These are phyloP conservation scores for Eutrema salsugineum DNA, from an alignment of 441 rosid genomes.

Conservation along the genomic window DNA sequence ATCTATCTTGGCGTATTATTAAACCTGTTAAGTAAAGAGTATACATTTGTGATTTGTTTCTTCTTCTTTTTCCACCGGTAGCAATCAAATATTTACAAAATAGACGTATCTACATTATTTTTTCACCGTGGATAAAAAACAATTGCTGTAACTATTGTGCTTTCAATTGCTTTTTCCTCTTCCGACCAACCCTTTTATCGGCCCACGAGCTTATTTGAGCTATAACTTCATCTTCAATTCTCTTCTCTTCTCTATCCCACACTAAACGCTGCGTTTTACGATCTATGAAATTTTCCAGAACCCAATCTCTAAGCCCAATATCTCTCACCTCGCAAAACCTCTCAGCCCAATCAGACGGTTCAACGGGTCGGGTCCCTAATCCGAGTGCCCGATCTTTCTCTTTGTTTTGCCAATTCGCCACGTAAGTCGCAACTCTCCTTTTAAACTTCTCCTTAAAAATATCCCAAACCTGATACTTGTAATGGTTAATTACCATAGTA, in stretches of 20 bases:
- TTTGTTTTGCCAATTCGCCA: conserved; percentile 71
- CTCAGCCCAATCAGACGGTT: conserved; percentile 70
- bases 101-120: background rate
- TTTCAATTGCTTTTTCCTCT: background rate
- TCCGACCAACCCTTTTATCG: conserved; percentile 1
- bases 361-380: conserved; percentile 62
- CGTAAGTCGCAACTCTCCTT: conserved; percentile 81
- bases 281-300: conserved; percentile 39
- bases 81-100: background rate
- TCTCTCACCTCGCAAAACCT: conserved; percentile 75
- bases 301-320: conserved; percentile 55
- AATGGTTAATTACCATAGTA: conserved; percentile 62
- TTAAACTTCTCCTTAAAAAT: conserved; percentile 75
- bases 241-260: conserved; percentile 44
- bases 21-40: background rate
- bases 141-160: background rate
- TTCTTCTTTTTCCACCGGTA: background rate
- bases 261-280: conserved; percentile 44
- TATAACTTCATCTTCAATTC: background rate
- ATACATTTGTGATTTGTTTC: background rate
- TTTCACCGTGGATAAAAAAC: background rate
- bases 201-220: conserved; percentile 6
- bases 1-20: no score
- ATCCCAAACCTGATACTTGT: conserved; percentile 88
- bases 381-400: conserved; percentile 78